Base-by-base conservation (phyloP, 192 early-diverging fungal genomes). In the Kappamyces sp. region DNA sequence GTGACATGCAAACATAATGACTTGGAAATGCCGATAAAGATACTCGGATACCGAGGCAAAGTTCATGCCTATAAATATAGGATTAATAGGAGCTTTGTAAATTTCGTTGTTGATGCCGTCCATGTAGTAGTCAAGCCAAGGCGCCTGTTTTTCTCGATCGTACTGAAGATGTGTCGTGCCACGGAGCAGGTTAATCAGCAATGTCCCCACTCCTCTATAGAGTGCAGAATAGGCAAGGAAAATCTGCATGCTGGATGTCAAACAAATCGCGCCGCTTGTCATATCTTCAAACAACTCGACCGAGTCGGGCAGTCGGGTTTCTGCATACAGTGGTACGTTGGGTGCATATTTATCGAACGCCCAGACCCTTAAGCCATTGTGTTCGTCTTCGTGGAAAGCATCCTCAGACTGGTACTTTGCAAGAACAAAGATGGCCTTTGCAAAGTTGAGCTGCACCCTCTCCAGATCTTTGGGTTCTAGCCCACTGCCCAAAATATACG, bases 101-200 rank as follows among this genome's bases (percentile, higher is more conserved):
- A 86, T 60, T 58, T 88, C 82, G 55, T 87, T 87, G 37, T 77
- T 78, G 2, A 69, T 73, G 0, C 84, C 84, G 51, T 88, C 86
- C 31, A 66, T 83, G 53, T 86, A 88, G 40, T 85, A 79, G 3
- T 81, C 79, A 49, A 76, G 66, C 86, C 86, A 88, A 0, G 78
- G 72, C 36, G 78, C 72, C 35, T 79, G 66, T 22, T 22, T 22
- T 22, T 22, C 22, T 22, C 22, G 22, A 60, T 83, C 84, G 33
- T 59, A 8, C 9, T 41, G 41, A 42, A 63, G 48, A 69, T 71
- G 35, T 53, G 57, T 32, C 47, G 59, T 45, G 22, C 79, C 75
- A 40, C 82, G 77, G 2, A 88, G 49, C 2, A 88, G 66, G 63
- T 88, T 88, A 30, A 82, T 72, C 32, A 88, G 61, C 9, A 88